These are phyloP conservation scores for Tetrapisispora namnaoensis DNA, from an alignment of 805 yeast genomes.

Conservation along the genomic window DNA sequence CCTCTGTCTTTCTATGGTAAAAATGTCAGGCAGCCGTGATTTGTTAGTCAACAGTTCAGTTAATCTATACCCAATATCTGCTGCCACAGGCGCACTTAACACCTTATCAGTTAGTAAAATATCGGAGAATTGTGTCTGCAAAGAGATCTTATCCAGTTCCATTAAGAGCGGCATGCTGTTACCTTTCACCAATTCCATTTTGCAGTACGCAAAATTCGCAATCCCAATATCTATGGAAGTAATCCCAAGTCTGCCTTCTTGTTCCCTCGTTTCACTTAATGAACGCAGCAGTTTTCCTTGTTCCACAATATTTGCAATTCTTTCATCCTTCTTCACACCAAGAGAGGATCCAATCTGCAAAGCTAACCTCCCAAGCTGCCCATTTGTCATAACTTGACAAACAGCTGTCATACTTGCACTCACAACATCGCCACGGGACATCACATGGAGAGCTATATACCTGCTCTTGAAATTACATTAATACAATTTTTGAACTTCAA, in stretches of 20 bases:
- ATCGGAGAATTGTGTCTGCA: constrained; percentile 11
- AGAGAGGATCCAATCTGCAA: constrained; percentile 14
- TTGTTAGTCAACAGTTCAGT: constrained; percentile 20
- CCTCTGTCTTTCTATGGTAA: constrained; percentile 49
- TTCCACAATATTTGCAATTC: constrained; percentile 8
- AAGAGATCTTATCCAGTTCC: constrained; percentile 31
- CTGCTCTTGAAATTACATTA: too few relatives aligned
- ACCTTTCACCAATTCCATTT: constrained; percentile 18
- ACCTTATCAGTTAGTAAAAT: constrained; percentile 5
- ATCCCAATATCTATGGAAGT: constrained; percentile 33
- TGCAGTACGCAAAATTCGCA: constrained; percentile 28
- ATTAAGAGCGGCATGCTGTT: constrained; percentile 18
- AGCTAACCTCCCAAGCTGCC: constrained; percentile 8
- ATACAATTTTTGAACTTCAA: too few relatives aligned
- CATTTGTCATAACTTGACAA: constrained; percentile 11
- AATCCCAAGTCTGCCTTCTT: constrained; percentile 15
- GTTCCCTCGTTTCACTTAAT: constrained; percentile 3
- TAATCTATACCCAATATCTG: constrained; percentile 16
- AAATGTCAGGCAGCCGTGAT: constrained; percentile 29
- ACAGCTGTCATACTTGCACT: not conserved
- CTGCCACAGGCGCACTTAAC: constrained; percentile 20
- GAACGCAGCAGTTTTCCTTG: constrained; percentile 10
- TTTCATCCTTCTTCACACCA: constrained; percentile 14
- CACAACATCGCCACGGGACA: not conserved
- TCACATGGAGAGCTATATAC: too few relatives aligned